A percentile compares a stretch with the other conserved stretches of the same genome.
Conservation (phyloP, 352 stramenopile genomes). For the Phytophthora foliorum region DNA sequence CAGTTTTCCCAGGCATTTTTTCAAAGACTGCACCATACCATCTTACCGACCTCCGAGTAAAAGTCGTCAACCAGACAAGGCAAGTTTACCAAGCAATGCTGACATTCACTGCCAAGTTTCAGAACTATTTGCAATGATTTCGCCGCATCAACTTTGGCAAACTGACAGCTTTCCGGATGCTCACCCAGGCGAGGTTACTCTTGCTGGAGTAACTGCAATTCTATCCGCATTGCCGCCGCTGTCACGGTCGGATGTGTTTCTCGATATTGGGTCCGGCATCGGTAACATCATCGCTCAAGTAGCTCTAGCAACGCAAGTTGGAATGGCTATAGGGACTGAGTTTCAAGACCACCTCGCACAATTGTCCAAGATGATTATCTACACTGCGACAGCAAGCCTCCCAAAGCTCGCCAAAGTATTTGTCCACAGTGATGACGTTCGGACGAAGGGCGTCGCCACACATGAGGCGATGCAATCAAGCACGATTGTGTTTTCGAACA, state of each 20-base stretch:
- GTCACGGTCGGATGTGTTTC: not conserved
- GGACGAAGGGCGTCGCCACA: not conserved
- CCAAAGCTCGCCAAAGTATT: not conserved
- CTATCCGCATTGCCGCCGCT: not conserved
- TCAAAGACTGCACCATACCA: too few relatives aligned
- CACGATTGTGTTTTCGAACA: slow-evolving; percentile 15
- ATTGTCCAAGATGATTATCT: not conserved
- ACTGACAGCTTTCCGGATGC: not conserved
- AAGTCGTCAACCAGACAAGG: too few relatives aligned
- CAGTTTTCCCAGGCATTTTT: too few relatives aligned
- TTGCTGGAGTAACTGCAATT: not conserved
- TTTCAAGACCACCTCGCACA: not conserved
- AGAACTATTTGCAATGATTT: not conserved
- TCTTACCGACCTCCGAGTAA: too few relatives aligned
- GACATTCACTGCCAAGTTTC: too few relatives aligned
- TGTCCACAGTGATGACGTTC: not conserved
- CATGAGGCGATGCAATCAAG: not conserved
- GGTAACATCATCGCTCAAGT: slow-evolving; percentile 9
- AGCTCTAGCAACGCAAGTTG: not conserved
- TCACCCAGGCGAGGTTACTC: slow-evolving; percentile 1
- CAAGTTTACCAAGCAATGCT: too few relatives aligned
- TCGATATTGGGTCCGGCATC: slow-evolving; percentile 6
- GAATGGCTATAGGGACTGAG: not conserved
- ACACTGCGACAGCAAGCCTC: not conserved
- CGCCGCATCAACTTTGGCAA: not conserved